Conservation (phyloP, 2,329 filamentous ascomycete genomes). For the Aspergillus sp. region DNA sequence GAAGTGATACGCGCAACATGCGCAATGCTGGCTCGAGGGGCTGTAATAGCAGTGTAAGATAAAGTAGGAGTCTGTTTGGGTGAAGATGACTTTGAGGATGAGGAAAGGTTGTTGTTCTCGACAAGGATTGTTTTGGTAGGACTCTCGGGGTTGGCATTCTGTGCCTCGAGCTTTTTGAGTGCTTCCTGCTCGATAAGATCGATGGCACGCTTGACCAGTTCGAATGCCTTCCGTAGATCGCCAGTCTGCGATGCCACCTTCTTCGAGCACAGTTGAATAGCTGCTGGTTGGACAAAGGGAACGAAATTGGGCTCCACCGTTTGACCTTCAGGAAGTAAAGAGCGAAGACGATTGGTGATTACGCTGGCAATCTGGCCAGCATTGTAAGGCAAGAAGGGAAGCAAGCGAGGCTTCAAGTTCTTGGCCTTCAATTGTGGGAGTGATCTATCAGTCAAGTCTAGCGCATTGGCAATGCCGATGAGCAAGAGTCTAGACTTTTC, state of each 20-base stretch:
- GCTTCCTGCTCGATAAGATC: constrained; percentile 88
- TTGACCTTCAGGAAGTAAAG: constrained; percentile 58
- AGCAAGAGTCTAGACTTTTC: constrained; percentile 77
- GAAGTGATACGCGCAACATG: constrained; percentile 92
- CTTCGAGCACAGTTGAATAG: constrained; percentile 89
- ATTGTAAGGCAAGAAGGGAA: constrained; percentile 92
- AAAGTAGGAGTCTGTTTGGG: constrained; percentile 46
- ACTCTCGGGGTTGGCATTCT: constrained; percentile 55
- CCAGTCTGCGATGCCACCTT: constrained; percentile 94
- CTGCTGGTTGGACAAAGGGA: constrained; percentile 90
- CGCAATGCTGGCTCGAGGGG: constrained; percentile 82
- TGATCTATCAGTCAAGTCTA: constrained; percentile 94
- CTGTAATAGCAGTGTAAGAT: constrained; percentile 70
- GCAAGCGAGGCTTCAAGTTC: constrained; percentile 83
- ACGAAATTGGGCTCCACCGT: constrained; percentile 59
- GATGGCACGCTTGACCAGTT: constrained; percentile 85
- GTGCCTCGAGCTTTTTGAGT: constrained; percentile 68
- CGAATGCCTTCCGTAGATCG: constrained; percentile 91
- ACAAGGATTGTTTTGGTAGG: constrained; percentile 75
- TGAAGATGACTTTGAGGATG: constrained; percentile 43
- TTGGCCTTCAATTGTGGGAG: constrained; percentile 89
- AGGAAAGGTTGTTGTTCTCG: constrained; percentile 76
- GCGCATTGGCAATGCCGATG: constrained; percentile 91
- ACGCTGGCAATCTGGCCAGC: constrained; percentile 84
- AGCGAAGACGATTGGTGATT: constrained; percentile 78